Evolutionary conservation across 768 basidiomycete species (phyloP).

Genomic region (Mycena pura): DNA sequence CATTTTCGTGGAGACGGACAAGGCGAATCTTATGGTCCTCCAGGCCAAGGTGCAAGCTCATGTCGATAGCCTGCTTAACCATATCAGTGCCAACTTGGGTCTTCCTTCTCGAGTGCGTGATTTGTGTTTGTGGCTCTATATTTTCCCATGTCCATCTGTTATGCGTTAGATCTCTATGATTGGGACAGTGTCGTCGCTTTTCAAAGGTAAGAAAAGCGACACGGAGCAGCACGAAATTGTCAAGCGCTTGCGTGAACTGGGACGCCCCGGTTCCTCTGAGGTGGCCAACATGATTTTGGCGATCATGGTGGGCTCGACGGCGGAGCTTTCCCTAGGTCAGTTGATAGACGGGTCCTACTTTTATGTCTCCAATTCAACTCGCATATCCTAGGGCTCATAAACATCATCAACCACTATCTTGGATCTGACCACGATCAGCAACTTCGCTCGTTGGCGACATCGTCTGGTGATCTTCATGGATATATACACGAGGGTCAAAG

Average conservation of each 20-base stretch:
- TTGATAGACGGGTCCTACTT: not conserved
- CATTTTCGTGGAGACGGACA: constrained; percentile 76
- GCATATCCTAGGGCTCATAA: constrained; percentile 58
- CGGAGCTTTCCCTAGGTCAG: constrained; percentile 74
- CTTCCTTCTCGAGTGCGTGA: constrained; percentile 52
- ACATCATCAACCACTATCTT: constrained; percentile 70
- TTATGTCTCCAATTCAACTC: not conserved
- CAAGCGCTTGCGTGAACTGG: constrained; percentile 62
- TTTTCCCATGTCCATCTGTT: not conserved
- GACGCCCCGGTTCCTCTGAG: constrained; percentile 63
- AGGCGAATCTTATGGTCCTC: constrained; percentile 61
- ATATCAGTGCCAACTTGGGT: constrained; percentile 62
- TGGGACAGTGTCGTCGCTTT: constrained; percentile 52
- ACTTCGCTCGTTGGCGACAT: constrained; percentile 45
- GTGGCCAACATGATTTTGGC: constrained; percentile 76
- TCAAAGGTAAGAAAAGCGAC: constrained; percentile 54
- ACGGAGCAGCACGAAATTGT: constrained; percentile 57
- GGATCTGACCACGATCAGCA: constrained; percentile 51
- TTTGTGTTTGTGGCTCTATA: constrained; percentile 14
- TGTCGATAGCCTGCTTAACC: constrained; percentile 56
- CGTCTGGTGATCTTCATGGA: constrained; percentile 52
- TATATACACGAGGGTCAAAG: constrained; percentile 72
- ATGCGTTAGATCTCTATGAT: constrained; percentile 44
- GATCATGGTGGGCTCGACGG: constrained; percentile 68
- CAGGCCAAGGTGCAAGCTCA: constrained; percentile 58